Base-by-base conservation (phyloP, 306 rosid genomes). In the Notholithocarpus densiflorus region DNA sequence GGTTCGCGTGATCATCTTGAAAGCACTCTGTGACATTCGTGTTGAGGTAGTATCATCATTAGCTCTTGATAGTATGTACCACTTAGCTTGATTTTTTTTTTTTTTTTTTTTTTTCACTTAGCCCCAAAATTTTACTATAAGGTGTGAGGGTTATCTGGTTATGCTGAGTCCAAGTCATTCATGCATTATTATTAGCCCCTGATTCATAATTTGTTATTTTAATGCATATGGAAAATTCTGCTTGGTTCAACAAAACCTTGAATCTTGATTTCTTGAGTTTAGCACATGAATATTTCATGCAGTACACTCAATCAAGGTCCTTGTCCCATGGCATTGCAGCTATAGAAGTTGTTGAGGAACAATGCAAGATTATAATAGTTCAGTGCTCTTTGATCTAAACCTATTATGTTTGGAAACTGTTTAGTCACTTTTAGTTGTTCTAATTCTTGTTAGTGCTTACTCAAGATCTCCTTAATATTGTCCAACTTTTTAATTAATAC, bases 21-120 rank as follows among this genome's bases (percentile, higher is more conserved):
- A 93, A 89, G 99, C 99, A 76, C 89, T 96, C 62, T 96, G 99
- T 77, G 99, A 93, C 85, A 96, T 96, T 85, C 99, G 99, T 77
- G 98, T 96, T 73, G 99, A 91, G 99, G 99, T 96, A 90, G 59
- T 75, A 19, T 54, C 60, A 27, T 24, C 23, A 37, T 72, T 79
- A 75, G 74, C 24, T 26, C 56, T 78, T 77, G 62, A 43, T 84
- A 62, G 76, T 34, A 61, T 77, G 20, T 73, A 31, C 19, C 26
- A 20, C 69, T 75, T 68, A 53, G 71, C 71, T 73, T 72, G 68
- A 75, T 73, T 64, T 72, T 73, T 37, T 7, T 37, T 5, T 4
- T 76, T 72, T 32, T 31, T 65, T 5, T 34, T 7, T 37, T 73
- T 61, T 26, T 19, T n/a, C 52, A 68, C 52, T 68, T 45, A 32